A percentile compares a stretch with the other conserved stretches of the same genome.
Conservation (phyloP, 768 basidiomycete genomes). For the Russula sp. region DNA sequence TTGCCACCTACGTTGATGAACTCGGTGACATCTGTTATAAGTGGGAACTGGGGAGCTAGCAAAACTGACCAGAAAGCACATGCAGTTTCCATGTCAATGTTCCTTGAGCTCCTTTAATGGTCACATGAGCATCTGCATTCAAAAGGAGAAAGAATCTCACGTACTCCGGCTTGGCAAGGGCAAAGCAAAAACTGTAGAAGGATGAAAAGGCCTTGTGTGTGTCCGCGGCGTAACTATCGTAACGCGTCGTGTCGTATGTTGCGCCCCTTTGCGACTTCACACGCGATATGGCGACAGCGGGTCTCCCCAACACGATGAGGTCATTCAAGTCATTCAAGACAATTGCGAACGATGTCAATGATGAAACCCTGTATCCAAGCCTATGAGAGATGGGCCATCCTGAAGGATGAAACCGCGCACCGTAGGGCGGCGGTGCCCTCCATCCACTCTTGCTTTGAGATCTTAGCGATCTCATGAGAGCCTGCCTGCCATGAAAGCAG, state of each 20-base stretch:
- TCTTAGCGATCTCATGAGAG: slow-evolving; percentile 68
- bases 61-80: slow-evolving; percentile 74
- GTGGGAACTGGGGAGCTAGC: slow-evolving; percentile 60
- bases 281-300: slow-evolving; percentile 32
- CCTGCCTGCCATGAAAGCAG: slow-evolving; percentile 74
- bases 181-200: slow-evolving; percentile 70
- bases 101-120: slow-evolving; percentile 56
- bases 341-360: slow-evolving; percentile 46
- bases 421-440: slow-evolving; percentile 48
- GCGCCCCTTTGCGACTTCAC: slow-evolving; percentile 44
- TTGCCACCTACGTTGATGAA: slow-evolving; percentile 57
- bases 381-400: slow-evolving; percentile 14
- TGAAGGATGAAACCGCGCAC: slow-evolving; percentile 37
- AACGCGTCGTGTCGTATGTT: slow-evolving; percentile 54
- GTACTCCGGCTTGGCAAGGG: slow-evolving; percentile 67
- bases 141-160: slow-evolving; percentile 35
- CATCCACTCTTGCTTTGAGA: slow-evolving; percentile 69
- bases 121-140: background rate
- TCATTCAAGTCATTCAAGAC: slow-evolving; percentile 61
- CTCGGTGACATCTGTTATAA: slow-evolving; percentile 60
- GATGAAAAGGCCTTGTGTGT: slow-evolving; percentile 54
- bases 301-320: slow-evolving; percentile 52
- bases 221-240: slow-evolving; percentile 50
- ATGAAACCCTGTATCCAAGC: slow-evolving; percentile 44
- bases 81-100: slow-evolving; percentile 83